These are phyloP conservation scores for Microdochium nivale DNA, from an alignment of 2,329 filamentous ascomycete species.

Conservation along the genomic window DNA sequence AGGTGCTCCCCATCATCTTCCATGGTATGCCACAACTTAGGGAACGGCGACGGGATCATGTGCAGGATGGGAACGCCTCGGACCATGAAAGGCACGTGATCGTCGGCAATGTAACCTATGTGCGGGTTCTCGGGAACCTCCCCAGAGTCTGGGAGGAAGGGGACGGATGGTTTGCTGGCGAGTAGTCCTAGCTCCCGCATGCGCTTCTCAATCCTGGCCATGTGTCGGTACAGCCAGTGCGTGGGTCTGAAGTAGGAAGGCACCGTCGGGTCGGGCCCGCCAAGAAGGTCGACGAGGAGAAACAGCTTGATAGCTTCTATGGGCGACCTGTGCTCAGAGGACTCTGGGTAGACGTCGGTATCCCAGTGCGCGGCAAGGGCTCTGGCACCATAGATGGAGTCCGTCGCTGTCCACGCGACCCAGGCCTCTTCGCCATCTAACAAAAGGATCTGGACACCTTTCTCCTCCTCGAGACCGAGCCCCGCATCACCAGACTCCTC, in stretches of 20 bases:
- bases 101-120: slow-evolving; percentile 60
- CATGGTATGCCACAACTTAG: slow-evolving; percentile 76
- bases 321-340: slow-evolving; percentile 66
- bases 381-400: slow-evolving; percentile 79
- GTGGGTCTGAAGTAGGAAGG: slow-evolving; percentile 85
- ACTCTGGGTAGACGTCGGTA: slow-evolving; percentile 53
- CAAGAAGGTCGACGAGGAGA: slow-evolving; percentile 84
- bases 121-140: slow-evolving; percentile 42
- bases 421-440: slow-evolving; percentile 96
- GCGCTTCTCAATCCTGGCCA: slow-evolving; percentile 67
- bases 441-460: slow-evolving; percentile 81
- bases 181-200: slow-evolving; percentile 59
- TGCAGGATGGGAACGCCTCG: slow-evolving; percentile 85
- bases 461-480: slow-evolving; percentile 59
- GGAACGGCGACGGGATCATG: slow-evolving; percentile 79
- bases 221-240: slow-evolving; percentile 81
- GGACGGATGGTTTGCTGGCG: slow-evolving; percentile 28
- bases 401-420: slow-evolving; percentile 64
- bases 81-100: slow-evolving; percentile 84
- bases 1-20: slow-evolving; percentile 78
- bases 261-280: slow-evolving; percentile 56
- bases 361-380: slow-evolving; percentile 82
- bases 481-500: slow-evolving; percentile 44
- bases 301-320: slow-evolving; percentile 80
- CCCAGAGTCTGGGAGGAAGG: slow-evolving; percentile 58